Base-by-base conservation (phyloP, 1,284 basidiomycete species). In the Rhodotorula sp. region DNA sequence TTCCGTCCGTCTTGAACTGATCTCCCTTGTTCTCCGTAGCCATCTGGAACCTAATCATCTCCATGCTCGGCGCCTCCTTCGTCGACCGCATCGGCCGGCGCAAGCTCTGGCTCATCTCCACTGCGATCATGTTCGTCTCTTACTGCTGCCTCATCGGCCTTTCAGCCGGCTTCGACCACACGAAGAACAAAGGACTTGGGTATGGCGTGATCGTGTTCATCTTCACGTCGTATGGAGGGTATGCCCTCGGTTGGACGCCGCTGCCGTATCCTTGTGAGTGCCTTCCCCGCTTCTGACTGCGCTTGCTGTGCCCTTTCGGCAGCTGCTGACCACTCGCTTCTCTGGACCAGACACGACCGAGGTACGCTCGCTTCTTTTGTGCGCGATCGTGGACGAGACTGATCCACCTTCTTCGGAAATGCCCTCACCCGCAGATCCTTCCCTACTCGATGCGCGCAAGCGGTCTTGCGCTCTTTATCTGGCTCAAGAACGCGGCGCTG, bases 91-190 rank as follows among this genome's bases (percentile, higher is more conserved):
- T 72, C 22, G 77, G 77, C 22, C 70, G 76, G n/a, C 64, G 78
- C 19, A 49, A 62, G 48, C 71, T 78, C 29, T 74, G 67, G 64
- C 72, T 78, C 39, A 71, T 59, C 19, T 72, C 71, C 22, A 67
- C 68, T 1, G 54, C 56, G 17, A 71, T 80, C 34, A 83, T 84
- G 6, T 84, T 84, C 77, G 81, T 84, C 72, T 83, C 84, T 47
- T 85, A 84, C 71, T 82, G 82, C 9, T 77, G 82, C 36, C 82
- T 83, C 74, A 85, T 84, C 74, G 81, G 82, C 44, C 78, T 81
- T 58, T 84, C 81, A 80, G 81, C 83, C 10, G 82, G 82, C 6
- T 76, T 84, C 44, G 81, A 84, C n/a, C 83, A 81, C 68, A 74
- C 79, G 20, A 53, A 53, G 20, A 53, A 52, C 39, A 30, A 54